Percentiles rank a stretch among this genome's conserved stretches.
Evolutionary conservation across 2,329 filamentous ascomycete species (phyloP).

Genomic region (Dryadomyces quercivorus): DNA sequence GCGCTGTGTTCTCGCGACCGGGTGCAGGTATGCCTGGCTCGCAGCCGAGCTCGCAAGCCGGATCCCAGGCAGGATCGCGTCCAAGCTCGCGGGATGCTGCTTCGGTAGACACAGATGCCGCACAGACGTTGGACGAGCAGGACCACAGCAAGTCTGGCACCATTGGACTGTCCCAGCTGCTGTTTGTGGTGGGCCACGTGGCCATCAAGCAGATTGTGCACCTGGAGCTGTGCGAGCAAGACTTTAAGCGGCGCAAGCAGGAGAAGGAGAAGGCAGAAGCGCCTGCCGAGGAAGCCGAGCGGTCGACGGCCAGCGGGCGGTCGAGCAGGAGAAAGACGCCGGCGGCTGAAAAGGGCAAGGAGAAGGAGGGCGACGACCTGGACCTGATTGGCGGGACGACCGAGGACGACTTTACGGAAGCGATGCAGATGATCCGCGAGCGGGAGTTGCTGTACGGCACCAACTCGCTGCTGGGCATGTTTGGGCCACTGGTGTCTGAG

Average conservation of each 20-base stretch:
- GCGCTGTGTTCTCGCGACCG: slow-evolving; percentile 51
- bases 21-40: slow-evolving; percentile 17
- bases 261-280: slow-evolving; percentile 65
- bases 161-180: slow-evolving; percentile 61
- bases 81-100: slow-evolving; percentile 30
- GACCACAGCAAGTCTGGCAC: slow-evolving; percentile 2
- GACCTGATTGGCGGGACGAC: slow-evolving; percentile 95
- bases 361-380: slow-evolving; percentile 72
- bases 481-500: slow-evolving; percentile 83
- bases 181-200: slow-evolving; percentile 92
- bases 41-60: slow-evolving; percentile 10
- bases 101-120: slow-evolving; percentile 13
- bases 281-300: background rate
- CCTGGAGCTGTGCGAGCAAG: slow-evolving; percentile 89
- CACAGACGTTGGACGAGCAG: background rate
- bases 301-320: slow-evolving; percentile 18
- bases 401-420: slow-evolving; percentile 85
- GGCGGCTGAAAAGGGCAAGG: slow-evolving; percentile 29
- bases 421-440: slow-evolving; percentile 74
- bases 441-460: slow-evolving; percentile 74
- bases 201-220: slow-evolving; percentile 99
- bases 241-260: slow-evolving; percentile 93
- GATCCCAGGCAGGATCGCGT: slow-evolving; percentile 23
- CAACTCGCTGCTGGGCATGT: slow-evolving; percentile 74
- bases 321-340: slow-evolving; percentile 17